Evolutionary conservation across 2,329 filamentous ascomycete species (phyloP).

Genomic region (Fusarium coicis): DNA sequence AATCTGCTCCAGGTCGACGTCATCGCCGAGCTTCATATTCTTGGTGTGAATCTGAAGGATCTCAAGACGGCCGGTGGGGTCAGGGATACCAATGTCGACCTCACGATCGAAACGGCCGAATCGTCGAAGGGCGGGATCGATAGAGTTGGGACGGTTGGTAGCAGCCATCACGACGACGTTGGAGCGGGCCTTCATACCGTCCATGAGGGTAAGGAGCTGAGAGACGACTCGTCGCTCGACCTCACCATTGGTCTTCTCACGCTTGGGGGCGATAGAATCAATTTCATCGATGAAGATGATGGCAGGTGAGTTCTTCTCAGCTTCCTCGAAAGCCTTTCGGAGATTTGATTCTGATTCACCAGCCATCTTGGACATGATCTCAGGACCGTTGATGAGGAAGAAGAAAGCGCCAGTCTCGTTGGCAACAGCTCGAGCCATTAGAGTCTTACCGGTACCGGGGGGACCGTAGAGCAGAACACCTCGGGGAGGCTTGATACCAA

Average conservation of each 20-base stretch:
- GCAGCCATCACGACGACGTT: constrained; percentile 99
- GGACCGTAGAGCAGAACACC: constrained; percentile 97
- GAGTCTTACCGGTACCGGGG: constrained; percentile 98
- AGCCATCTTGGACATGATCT: constrained; percentile 99
- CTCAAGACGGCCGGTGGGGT: constrained; percentile 97
- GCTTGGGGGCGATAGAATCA: constrained; percentile 98
- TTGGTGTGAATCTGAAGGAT: constrained; percentile 99
- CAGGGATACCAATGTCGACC: constrained; percentile 97
- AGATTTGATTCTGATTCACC: constrained; percentile 99
- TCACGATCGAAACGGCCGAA: constrained; percentile 99
- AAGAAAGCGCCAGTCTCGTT: constrained; percentile 99
- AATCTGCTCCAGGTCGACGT: constrained; percentile 96
- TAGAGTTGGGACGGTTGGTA: constrained; percentile 98
- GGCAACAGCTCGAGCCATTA: constrained; percentile 98
- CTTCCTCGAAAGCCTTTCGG: constrained; percentile 99
- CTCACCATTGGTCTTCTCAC: constrained; percentile 99
- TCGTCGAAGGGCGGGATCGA: constrained; percentile 95
- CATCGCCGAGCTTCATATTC: constrained; percentile 99
- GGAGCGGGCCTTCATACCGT: constrained; percentile 99
- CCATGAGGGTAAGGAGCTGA: constrained; percentile 96
- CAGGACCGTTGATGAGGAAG: constrained; percentile 98
- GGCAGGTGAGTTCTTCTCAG: constrained; percentile 98
- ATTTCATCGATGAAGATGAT: constrained; percentile 99
- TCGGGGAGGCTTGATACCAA: constrained; percentile 98
- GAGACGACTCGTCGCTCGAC: constrained; percentile 99